phyloP scores from a whole-genome alignment of 305 asterid species.

The Solanum hybrid region DNA sequence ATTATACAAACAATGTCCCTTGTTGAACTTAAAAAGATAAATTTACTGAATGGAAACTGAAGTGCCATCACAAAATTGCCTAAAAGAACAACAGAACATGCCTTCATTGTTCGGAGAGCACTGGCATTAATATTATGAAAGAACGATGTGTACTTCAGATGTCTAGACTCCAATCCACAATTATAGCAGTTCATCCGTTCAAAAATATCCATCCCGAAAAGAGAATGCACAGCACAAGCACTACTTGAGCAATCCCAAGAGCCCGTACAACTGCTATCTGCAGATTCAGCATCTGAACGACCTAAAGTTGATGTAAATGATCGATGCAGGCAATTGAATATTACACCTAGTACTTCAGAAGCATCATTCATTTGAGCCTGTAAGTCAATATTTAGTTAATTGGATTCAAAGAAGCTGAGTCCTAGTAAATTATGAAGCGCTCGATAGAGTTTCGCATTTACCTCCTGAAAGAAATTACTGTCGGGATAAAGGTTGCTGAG shows the following conservation, averaged over 20 bases:
- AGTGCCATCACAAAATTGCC: background rate
- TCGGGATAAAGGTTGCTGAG: constrained; percentile 81
- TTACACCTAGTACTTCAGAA: constrained; percentile 74
- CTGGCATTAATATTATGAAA: constrained; percentile 86
- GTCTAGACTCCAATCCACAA: constrained; percentile 76
- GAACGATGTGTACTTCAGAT: constrained; percentile 72
- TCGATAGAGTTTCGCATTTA: constrained; percentile 12
- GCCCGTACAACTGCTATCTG: constrained; percentile 42
- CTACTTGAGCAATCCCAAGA: constrained; percentile 63
- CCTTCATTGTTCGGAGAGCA: constrained; percentile 89
- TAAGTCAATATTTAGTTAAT: constrained; percentile 15
- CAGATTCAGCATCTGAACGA: constrained; percentile 40
- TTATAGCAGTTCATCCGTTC: constrained; percentile 74
- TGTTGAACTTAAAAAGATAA: background rate
- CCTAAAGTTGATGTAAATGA: constrained; percentile 45
- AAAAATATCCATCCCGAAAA: constrained; percentile 78
- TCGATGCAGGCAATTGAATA: constrained; percentile 77
- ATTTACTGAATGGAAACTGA: background rate
- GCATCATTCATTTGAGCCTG: constrained; percentile 98
- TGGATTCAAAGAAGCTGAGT: background rate
- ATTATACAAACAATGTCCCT: background rate
- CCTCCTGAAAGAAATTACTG: constrained; percentile 93
- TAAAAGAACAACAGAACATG: constrained; percentile 17
- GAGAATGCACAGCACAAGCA: constrained; percentile 67
- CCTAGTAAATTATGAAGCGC: background rate